Percentiles rank a stretch among this genome's conserved stretches.
phyloP scores from a whole-genome alignment of 176 grass and related monocot genomes.

The Canna indica region DNA sequence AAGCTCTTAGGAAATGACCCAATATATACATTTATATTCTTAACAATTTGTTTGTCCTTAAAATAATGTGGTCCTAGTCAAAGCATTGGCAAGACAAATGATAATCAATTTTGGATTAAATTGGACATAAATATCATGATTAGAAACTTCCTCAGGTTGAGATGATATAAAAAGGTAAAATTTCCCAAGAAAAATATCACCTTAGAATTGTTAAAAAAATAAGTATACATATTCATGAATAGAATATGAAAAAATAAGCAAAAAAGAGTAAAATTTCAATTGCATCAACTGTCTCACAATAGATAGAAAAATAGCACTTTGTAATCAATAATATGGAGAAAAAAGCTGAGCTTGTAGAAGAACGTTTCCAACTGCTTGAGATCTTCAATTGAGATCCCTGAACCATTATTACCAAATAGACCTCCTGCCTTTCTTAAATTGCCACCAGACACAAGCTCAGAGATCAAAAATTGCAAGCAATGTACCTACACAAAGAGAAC shows the following conservation, averaged over 20 bases:
- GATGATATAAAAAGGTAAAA: too few species aligned
- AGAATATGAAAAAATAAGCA: background rate
- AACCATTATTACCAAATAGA: slow-evolving; percentile 94
- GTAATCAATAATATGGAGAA: slow-evolving; percentile 97
- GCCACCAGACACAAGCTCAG: slow-evolving; percentile 91
- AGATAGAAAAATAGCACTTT: slow-evolving; percentile 32
- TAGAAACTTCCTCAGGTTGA: too few species aligned
- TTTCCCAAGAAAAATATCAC: too few species aligned
- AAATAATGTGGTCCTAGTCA: too few species aligned
- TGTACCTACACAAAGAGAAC: slow-evolving; percentile 54
- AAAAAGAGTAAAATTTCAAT: slow-evolving; percentile 10
- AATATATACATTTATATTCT: too few species aligned
- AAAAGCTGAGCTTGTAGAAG: slow-evolving; percentile 99
- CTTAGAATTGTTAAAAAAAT: too few species aligned
- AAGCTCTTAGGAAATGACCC: too few species aligned
- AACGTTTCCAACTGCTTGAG: slow-evolving; percentile 95
- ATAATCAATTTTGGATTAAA: too few species aligned
- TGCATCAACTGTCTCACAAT: background rate
- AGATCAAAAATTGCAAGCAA: slow-evolving; percentile 96
- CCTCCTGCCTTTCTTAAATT: slow-evolving; percentile 93
- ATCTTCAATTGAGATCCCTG: slow-evolving; percentile 88
- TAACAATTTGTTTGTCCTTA: too few species aligned
- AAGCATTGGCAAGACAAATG: too few species aligned
- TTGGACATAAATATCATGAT: too few species aligned
- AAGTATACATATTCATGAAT: background rate